Percentiles rank a stretch among this genome's conserved stretches.
These are phyloP conservation scores for Xylaria flabelliformis DNA, from an alignment of 495 filamentous ascomycete species.

Conservation along the genomic window DNA sequence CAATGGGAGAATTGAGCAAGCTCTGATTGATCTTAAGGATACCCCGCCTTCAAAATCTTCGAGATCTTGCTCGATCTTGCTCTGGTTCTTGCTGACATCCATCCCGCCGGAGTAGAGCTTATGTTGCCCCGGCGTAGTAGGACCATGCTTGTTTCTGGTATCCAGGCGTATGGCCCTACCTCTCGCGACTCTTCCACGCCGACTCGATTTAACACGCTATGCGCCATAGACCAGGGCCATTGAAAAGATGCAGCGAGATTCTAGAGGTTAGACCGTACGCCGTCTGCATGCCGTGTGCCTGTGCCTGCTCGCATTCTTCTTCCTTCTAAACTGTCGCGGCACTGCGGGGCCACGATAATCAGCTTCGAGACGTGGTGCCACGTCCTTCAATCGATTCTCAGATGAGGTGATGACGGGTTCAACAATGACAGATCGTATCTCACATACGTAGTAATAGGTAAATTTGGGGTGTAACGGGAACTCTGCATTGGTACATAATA, in stretches of 20 bases:
- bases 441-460: neutral
- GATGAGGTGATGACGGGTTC: neutral
- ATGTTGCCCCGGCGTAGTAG: neutral
- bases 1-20: neutral
- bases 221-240: neutral
- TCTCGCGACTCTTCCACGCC: neutral
- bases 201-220: neutral
- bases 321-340: neutral
- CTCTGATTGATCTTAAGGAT: neutral
- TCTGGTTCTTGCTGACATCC: neutral
- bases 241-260: neutral
- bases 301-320: neutral
- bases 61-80: neutral
- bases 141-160: neutral
- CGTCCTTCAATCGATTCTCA: neutral
- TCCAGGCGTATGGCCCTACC: slow-evolving; percentile 14
- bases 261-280: neutral
- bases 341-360: slow-evolving; percentile 23
- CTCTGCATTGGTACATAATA: neutral
- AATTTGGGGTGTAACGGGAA: neutral
- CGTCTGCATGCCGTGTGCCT: slow-evolving; percentile 6
- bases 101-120: neutral
- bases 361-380: slow-evolving; percentile 22
- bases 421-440: neutral
- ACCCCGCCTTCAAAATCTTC: neutral